Percentiles rank a stretch among this genome's conserved stretches.
phyloP scores from a whole-genome alignment of 768 basidiomycete genomes.

The Suillus americanus region DNA sequence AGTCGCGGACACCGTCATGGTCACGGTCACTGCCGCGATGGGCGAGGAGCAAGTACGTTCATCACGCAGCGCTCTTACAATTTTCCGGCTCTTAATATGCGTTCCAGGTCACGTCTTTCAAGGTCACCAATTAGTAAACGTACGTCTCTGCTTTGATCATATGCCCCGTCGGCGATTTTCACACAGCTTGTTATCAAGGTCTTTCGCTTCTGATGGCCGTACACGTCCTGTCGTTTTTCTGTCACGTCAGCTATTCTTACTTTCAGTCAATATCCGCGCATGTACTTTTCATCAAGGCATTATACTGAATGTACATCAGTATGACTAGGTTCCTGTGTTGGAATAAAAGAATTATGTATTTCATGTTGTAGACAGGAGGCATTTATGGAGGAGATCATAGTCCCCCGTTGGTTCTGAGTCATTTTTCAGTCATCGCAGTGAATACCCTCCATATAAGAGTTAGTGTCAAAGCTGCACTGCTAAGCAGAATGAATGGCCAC shows the following conservation, averaged over 20 bases:
- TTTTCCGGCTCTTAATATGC: neutral
- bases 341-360: slow-evolving; percentile 7
- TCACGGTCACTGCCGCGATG: slow-evolving; percentile 90
- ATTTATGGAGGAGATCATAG: neutral
- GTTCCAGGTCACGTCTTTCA: slow-evolving; percentile 2
- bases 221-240: slow-evolving; percentile 9
- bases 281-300: slow-evolving; percentile 7
- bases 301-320: slow-evolving; percentile 5
- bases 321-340: slow-evolving; percentile 1
- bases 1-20: slow-evolving; percentile 81
- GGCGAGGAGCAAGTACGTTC: slow-evolving; percentile 71
- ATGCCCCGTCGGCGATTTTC: neutral
- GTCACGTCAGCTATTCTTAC: slow-evolving; percentile 4
- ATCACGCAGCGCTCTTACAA: slow-evolving; percentile 17
- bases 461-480: neutral
- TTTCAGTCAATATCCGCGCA: slow-evolving; percentile 4
- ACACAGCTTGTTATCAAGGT: neutral
- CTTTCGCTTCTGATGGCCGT: slow-evolving; percentile 5
- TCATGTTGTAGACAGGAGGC: slow-evolving; percentile 6
- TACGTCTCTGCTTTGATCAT: neutral
- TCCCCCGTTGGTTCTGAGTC: neutral
- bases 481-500: neutral
- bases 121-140: neutral
- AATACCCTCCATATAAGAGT: neutral
- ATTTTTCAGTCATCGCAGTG: neutral